Base-by-base conservation (phyloP, 2,329 filamentous ascomycete species). In the Sporothrix variecibatus region DNA sequence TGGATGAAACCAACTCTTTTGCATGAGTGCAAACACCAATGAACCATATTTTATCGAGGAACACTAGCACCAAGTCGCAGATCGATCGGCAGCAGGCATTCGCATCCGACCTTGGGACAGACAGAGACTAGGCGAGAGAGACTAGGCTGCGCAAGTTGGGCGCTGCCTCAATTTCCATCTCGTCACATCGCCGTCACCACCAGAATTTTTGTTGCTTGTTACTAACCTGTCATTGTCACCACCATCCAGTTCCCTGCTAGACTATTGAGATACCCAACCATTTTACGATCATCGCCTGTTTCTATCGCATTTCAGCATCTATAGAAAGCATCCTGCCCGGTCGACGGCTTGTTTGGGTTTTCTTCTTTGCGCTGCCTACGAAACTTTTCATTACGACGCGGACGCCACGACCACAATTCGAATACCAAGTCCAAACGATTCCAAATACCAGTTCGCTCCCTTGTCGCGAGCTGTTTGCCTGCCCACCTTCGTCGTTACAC, bases 261-360 rank as follows among this genome's bases (percentile, higher is more conserved):
- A 75, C 67, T 64, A 56, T 71, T 51, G 67, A 75, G 71, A 75
- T 75, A 75, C 71, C 73, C 74, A 65, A 64, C 60, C 17, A 4
- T 51, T 68, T 73, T 38, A 72, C 71, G 38, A 38, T 58, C 43
- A 58, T 46, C 9, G 46, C 56, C 65, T 65, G 64, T 49, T 68
- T n/a, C 60, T 31, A 56, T 60, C 43, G 58, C 68, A 71, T 74
- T 69, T 58, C 51, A 49, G 62, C 65, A 72, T 72, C 46, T 15
- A 64, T 75, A 72, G 73, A 74, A 68, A 70, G 64, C 64, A 62
- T 65, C 71, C 12, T 26, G 53, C 53, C 40, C 23, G 17, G 64
- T 28, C 64, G 28, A 67, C 38, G 38, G 38, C 38, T 46, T 67
- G 23, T 46, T 67, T 12, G 70, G 43, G 40, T 28, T 69, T 46